Evolutionary conservation across 176 grass and related monocot species (phyloP).

Genomic region (Juncus effusus): DNA sequence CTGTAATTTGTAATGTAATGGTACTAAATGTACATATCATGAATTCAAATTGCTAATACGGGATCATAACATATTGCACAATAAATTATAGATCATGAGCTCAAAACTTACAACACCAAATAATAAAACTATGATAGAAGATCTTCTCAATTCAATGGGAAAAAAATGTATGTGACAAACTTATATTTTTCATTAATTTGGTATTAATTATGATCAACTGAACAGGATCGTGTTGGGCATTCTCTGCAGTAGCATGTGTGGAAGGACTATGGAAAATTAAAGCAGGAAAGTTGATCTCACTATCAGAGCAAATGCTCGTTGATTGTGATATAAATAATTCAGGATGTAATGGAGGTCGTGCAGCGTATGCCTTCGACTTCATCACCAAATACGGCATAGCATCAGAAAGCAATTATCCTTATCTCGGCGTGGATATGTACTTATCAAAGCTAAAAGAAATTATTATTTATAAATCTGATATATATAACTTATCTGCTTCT

Average conservation of each 20-base stretch:
- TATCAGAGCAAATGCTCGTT: constrained; percentile 40
- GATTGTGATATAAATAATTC: constrained; percentile 21
- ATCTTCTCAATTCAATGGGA: too few relatives aligned
- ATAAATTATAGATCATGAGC: too few relatives aligned
- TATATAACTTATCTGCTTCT: too few relatives aligned
- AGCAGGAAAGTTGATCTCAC: constrained; percentile 15
- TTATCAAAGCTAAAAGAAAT: not conserved
- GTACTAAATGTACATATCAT: too few relatives aligned
- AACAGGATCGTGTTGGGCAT: constrained; percentile 43
- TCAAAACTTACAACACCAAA: too few relatives aligned
- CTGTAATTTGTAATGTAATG: too few relatives aligned
- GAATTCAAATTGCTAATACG: too few relatives aligned
- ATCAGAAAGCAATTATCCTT: constrained; percentile 31
- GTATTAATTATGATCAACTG: not conserved
- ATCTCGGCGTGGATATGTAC: not conserved
- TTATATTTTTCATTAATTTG: too few relatives aligned
- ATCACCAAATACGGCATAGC: constrained; percentile 29
- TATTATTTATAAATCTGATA: not conserved
- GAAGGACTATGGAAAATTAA: constrained; percentile 38
- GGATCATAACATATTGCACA: too few relatives aligned
- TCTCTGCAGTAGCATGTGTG: constrained; percentile 33
- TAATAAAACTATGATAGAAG: too few relatives aligned
- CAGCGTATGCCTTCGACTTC: constrained; percentile 32
- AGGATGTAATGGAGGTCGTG: constrained; percentile 33
- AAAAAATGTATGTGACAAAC: too few relatives aligned